Percentiles rank a stretch among this genome's conserved stretches.
These are phyloP conservation scores for Colletotrichum musae DNA, from an alignment of 2,329 filamentous ascomycete genomes.

Conservation along the genomic window DNA sequence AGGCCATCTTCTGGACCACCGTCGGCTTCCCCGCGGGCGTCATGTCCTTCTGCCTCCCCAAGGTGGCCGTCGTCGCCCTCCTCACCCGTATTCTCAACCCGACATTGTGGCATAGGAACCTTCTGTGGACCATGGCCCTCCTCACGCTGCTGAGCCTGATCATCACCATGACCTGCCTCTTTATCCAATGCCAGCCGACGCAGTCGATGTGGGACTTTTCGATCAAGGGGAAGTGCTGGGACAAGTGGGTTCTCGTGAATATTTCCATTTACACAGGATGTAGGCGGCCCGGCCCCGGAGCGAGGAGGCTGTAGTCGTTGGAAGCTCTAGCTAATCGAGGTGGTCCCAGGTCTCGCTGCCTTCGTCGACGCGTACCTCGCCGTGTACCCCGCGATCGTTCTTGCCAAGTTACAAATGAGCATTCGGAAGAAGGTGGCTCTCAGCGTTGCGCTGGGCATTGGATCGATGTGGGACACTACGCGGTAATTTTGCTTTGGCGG, in stretches of 20 bases:
- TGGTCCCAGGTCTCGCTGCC: constrained; percentile 49
- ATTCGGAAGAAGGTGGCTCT: constrained; percentile 58
- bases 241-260: constrained; percentile 52
- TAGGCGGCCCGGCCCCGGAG: constrained; percentile 38
- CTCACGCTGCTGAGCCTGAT: constrained; percentile 50
- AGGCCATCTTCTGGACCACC: constrained; percentile 53
- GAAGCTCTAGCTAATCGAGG: background rate
- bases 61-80: constrained; percentile 57
- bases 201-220: constrained; percentile 56
- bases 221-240: constrained; percentile 51
- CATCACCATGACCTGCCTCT: constrained; percentile 56
- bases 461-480: constrained; percentile 50
- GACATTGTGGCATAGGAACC: constrained; percentile 47
- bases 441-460: constrained; percentile 54
- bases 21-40: constrained; percentile 55
- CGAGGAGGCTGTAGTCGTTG: background rate
- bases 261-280: constrained; percentile 58
- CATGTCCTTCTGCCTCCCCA: constrained; percentile 57
- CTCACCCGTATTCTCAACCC: constrained; percentile 57
- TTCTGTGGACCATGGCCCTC: constrained; percentile 55
- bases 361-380: constrained; percentile 59
- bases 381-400: constrained; percentile 55
- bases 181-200: constrained; percentile 58
- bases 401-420: constrained; percentile 55
- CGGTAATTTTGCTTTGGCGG: background rate